These are phyloP conservation scores for Trichoderma atroviride DNA, from an alignment of 2,329 filamentous ascomycete genomes.

Conservation along the genomic window DNA sequence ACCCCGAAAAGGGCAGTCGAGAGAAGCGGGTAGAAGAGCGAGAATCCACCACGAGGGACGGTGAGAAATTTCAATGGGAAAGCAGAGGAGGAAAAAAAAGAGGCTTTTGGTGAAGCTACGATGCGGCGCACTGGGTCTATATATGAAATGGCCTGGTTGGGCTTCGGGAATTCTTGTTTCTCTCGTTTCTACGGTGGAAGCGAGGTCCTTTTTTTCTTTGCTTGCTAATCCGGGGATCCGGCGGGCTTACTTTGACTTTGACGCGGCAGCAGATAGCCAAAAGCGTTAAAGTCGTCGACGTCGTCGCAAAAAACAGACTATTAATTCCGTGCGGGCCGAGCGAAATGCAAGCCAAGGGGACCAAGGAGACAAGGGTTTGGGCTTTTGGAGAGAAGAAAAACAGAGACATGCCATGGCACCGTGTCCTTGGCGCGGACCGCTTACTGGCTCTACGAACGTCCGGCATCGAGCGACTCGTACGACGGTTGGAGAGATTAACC, in stretches of 20 bases:
- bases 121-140: not conserved
- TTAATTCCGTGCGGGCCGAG: constrained; percentile 14
- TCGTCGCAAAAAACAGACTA: not conserved
- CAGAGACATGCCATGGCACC: not conserved
- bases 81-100: too few relatives aligned
- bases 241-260: constrained; percentile 1
- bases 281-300: not conserved
- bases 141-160: not conserved
- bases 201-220: not conserved
- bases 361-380: not conserved
- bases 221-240: constrained; percentile 17
- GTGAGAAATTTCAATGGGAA: too few relatives aligned
- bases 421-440: not conserved
- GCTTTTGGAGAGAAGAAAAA: not conserved
- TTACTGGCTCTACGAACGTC: not conserved
- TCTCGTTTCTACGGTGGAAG: not conserved
- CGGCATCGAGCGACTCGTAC: not conserved
- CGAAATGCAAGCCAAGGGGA: not conserved
- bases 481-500: not conserved
- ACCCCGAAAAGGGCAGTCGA: constrained; percentile 2
- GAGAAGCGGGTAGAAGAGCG: constrained; percentile 2
- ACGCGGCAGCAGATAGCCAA: not conserved
- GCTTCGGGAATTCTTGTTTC: not conserved
- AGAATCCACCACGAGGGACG: not conserved
- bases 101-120: not conserved